Base-by-base conservation (phyloP, 1,284 basidiomycete genomes). In the Sporisorium reilianum region DNA sequence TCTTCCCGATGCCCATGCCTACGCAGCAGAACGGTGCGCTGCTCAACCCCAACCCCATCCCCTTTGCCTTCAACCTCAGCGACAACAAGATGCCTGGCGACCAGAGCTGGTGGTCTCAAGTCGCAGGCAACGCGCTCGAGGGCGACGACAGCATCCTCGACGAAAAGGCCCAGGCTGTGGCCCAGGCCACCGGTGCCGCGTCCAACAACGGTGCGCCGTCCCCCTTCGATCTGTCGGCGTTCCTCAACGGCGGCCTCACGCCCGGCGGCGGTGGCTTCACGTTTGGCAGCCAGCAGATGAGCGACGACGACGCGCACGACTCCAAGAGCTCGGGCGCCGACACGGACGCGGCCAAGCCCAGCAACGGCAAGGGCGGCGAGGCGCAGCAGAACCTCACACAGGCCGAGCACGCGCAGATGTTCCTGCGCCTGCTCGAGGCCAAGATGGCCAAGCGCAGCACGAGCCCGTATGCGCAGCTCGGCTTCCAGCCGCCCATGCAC, bases 11-110 rank as follows among this genome's bases (percentile, higher is more conserved):
- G 65, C 74, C 77, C 22, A 74, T 79, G 65, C 74, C 77, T 7
- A 79, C 78, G 11, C 77, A 78, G 50, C 74, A 80, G 66, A 80
- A 81, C 65, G 78, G 78, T 32, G 80, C 80, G 3, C 54, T 81
- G 18, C 72, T 81, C 62, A 81, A 81, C 63, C 80, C 80, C 38
- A 81, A 81, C 56, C 80, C 80, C 7, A 81, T 81, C 28, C 80
- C 80, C 30, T 81, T 81, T 41, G 73, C 78, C 10, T 78, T 81
- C 78, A 81, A 80, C 55, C 71, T 81, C 23, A 75, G 70, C 64
- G 73, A 78, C 28, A 66, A 76, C 58, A 70, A 70, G 34, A 49
- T 53, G 49, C 71, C 68, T 5, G 63, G 68, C 16, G 75, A 80
- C 41, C 78, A 78, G 60, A 77, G 71, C 52, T 81, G 80, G 80